Percentiles rank a stretch among this genome's conserved stretches.
Conservation (phyloP, 495 filamentous ascomycete species). For the Recurvomyces mirabilis region DNA sequence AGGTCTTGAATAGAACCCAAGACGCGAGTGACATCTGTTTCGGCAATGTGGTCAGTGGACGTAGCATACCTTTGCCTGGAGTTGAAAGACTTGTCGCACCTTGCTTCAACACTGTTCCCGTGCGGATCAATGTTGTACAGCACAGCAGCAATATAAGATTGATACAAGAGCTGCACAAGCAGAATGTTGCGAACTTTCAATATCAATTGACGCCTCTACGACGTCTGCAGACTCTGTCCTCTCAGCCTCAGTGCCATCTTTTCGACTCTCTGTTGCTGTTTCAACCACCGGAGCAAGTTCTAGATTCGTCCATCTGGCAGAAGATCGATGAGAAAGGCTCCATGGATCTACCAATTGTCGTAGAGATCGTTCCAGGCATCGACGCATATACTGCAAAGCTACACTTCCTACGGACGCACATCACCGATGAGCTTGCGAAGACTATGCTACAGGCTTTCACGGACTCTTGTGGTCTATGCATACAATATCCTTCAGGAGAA, state of each 20-base stretch:
- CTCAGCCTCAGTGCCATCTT: slow-evolving; percentile 35
- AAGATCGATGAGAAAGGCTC: slow-evolving; percentile 53
- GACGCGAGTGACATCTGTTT: slow-evolving; percentile 60
- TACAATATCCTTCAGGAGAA: slow-evolving; percentile 2
- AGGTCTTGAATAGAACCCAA: slow-evolving; percentile 42
- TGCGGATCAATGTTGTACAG: slow-evolving; percentile 46
- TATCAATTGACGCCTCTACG: slow-evolving; percentile 62
- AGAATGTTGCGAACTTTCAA: slow-evolving; percentile 46
- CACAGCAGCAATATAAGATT: slow-evolving; percentile 40
- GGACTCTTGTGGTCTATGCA: background rate
- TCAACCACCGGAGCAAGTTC: slow-evolving; percentile 41
- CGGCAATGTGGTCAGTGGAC: slow-evolving; percentile 66
- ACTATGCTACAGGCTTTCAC: slow-evolving; percentile 2
- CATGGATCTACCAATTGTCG: slow-evolving; percentile 46
- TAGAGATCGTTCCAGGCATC: slow-evolving; percentile 9
- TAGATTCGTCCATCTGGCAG: slow-evolving; percentile 53
- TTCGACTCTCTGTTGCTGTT: slow-evolving; percentile 72
- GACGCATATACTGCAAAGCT: slow-evolving; percentile 1
- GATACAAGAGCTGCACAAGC: slow-evolving; percentile 39
- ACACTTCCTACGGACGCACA: slow-evolving; percentile 21
- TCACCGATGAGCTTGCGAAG: background rate
- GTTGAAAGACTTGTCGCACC: slow-evolving; percentile 67
- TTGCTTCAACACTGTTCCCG: slow-evolving; percentile 79
- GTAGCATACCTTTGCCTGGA: slow-evolving; percentile 49
- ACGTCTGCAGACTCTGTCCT: slow-evolving; percentile 42